These are phyloP conservation scores for Adiantum capillusveneris DNA, from an alignment of 75 land plant genomes.

Conservation along the genomic window DNA sequence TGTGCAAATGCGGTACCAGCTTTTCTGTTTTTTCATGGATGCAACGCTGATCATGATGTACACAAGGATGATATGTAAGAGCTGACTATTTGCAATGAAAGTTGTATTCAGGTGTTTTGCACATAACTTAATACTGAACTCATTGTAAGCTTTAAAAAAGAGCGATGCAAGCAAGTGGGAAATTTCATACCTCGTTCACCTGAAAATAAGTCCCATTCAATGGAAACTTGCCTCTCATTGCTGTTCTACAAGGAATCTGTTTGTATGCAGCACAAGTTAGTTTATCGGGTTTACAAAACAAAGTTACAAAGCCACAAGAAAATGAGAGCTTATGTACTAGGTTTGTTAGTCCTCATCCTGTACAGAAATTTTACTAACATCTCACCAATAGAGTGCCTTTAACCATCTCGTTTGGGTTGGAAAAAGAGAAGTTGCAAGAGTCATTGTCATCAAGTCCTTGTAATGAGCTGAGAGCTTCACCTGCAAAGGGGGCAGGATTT, in stretches of 20 bases:
- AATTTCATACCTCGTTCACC: conserved; percentile 65
- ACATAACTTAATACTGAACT: no score
- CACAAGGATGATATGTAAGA: not conserved
- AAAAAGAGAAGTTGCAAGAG: not conserved
- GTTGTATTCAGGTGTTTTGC: not conserved
- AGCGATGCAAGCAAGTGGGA: no score
- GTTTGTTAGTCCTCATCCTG: not conserved
- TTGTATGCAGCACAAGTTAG: no score
- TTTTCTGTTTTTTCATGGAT: no score
- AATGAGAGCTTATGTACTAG: not conserved
- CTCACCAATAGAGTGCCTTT: not conserved
- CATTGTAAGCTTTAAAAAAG: no score
- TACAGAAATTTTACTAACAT: not conserved
- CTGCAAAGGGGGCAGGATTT: no score
- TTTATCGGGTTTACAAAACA: not conserved
- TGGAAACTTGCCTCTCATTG: conserved; percentile 75
- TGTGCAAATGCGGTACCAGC: no score
- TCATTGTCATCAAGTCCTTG: no score
- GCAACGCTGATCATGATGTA: no score
- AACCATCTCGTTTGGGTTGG: not conserved
- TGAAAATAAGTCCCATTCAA: conserved; percentile 88
- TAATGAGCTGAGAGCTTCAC: no score
- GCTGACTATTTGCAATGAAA: not conserved
- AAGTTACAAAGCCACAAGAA: not conserved
- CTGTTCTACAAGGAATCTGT: conserved; percentile 79